Conservation (phyloP, 1,284 basidiomycete genomes). For the Nidula niveotomentosa region DNA sequence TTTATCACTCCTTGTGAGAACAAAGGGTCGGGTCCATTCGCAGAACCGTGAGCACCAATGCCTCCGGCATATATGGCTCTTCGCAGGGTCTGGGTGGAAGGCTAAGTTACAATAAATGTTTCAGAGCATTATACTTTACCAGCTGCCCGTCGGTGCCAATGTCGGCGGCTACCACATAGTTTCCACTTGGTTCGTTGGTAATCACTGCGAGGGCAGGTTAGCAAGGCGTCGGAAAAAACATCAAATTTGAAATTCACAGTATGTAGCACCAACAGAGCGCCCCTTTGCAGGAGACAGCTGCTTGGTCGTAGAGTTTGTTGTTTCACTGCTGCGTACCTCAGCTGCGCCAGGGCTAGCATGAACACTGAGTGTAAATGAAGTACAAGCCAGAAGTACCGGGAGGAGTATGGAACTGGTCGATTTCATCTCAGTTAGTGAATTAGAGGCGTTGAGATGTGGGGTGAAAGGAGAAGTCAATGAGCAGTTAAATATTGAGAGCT, state of each 20-base stretch:
- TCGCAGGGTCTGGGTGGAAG: constrained; percentile 22
- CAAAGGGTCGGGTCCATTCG: constrained; percentile 38
- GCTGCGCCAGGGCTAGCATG: no score
- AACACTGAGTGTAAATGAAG: no score
- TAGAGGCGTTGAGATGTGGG: no score
- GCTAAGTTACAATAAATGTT: neutral
- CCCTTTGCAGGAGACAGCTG: no score
- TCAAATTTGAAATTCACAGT: constrained; percentile 2
- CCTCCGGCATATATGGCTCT: constrained; percentile 36
- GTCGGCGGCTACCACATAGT: constrained; percentile 17
- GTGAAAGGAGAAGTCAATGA: no score
- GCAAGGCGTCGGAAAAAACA: neutral
- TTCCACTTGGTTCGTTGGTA: constrained; percentile 19
- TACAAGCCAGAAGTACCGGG: no score
- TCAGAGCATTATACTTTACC: neutral
- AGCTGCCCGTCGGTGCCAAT: constrained; percentile 16
- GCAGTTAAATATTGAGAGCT: no score
- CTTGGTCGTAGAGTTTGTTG: no score
- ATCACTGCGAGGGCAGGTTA: constrained; percentile 11
- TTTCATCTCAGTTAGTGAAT: no score
- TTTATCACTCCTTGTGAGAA: constrained; percentile 48
- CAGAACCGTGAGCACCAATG: constrained; percentile 35
- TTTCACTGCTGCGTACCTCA: no score
- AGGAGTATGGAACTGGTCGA: no score
- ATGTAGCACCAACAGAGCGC: constrained; percentile 4